Base-by-base conservation (phyloP, 2,329 filamentous ascomycete genomes). In the Cryoendolithus antarcticus region DNA sequence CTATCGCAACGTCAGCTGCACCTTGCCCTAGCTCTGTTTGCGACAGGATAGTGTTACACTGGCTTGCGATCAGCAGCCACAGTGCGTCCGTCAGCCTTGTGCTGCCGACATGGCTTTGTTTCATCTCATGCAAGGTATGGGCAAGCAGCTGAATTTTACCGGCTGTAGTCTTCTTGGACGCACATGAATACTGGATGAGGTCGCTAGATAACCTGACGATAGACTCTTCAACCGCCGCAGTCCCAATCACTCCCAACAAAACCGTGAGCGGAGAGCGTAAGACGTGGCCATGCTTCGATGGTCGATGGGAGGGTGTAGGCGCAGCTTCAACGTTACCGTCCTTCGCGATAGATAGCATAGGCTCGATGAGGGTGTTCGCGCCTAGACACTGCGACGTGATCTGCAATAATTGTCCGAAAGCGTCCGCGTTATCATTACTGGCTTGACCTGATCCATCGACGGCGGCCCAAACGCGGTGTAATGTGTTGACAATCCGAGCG, bases 381-480 rank as follows among this genome's bases (percentile, higher is more conserved):
- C 19, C 19, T 21, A 21, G 19, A 21, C 19, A 21, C 19, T 21
- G 19, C 19, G 19, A 21, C 19, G 19, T 21, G 19, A 21, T 21
- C 6, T 21, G 19, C 19, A 21, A 21, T 6, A 21, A 6, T 21
- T 4, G 6, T 21, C 19, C 19, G 6, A 21, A 21, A 6, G 19
- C 6, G 6, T 21, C 19, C 19, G 19, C 19, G 19, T 21, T 21
- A 21, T 3, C 19, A 21, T 21, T 6, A 21, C 19, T 21, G 6
- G 3, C 19, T 21, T 6, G 19, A 6, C 6, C 19, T 21, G 19
- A 21, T 21, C 19, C 19, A 21, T 21, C 19, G 19, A 21, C 19
- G 19, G 19, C 19, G 19, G 66, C 66, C 85, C 86, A 93, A 2
- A 88, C 59, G 19, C 71, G 74, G 35, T 76, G 72, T 5, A 94